These are phyloP conservation scores for Biscutella auriculata DNA, from an alignment of 441 rosid genomes.

Conservation along the genomic window DNA sequence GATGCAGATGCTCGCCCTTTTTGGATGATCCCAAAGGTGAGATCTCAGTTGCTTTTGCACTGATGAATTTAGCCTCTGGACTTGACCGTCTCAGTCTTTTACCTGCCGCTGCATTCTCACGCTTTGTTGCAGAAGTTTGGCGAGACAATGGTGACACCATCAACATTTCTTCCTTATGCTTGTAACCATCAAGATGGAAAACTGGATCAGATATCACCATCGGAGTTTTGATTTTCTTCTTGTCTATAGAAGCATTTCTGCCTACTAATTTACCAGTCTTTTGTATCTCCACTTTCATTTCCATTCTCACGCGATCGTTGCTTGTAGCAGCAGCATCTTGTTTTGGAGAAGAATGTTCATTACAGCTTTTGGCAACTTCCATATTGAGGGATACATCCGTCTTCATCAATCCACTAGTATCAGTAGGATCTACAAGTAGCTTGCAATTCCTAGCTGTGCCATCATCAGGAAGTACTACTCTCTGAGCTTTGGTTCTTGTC, in stretches of 20 bases:
- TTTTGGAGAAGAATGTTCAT: slow-evolving; percentile 6
- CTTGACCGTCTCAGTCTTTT: slow-evolving; percentile 3
- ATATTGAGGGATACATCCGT: not conserved
- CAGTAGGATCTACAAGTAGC: slow-evolving; percentile 1
- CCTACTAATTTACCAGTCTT: not conserved
- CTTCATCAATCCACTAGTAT: not conserved
- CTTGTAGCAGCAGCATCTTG: slow-evolving; percentile 3
- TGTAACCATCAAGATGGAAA: slow-evolving; percentile 19
- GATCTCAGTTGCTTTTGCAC: not conserved
- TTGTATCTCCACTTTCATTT: not conserved
- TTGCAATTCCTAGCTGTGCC: not conserved
- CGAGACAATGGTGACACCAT: slow-evolving; percentile 12
- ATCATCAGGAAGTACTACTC: slow-evolving; percentile 14
- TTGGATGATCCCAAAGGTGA: slow-evolving; percentile 9
- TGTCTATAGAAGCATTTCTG: slow-evolving; percentile 1
- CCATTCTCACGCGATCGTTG: not conserved
- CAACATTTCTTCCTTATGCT: slow-evolving; percentile 11
- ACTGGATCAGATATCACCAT: slow-evolving; percentile 8
- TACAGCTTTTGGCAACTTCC: slow-evolving; percentile 4
- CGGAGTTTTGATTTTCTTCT: slow-evolving; percentile 1
- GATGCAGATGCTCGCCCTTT: slow-evolving; percentile 11
- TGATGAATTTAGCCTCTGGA: slow-evolving; percentile 7
- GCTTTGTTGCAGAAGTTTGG: slow-evolving; percentile 12
- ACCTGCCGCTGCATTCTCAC: slow-evolving; percentile 1
- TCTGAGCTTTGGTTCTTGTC: slow-evolving; percentile 31